Conservation (phyloP, 352 stramenopile species). For the Phytophthora constricta region DNA sequence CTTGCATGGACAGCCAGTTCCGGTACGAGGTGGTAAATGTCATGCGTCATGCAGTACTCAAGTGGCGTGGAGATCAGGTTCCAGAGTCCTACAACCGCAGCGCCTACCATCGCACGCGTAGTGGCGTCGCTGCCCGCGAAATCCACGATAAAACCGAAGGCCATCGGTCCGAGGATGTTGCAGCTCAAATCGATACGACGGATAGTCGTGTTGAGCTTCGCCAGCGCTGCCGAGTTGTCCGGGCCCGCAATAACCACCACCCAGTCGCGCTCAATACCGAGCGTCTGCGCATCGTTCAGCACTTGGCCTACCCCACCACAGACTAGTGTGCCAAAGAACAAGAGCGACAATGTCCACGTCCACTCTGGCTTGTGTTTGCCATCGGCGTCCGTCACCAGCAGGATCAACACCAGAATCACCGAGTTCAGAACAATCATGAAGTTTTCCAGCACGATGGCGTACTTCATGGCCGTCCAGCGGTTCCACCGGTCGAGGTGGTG, state of each 20-base stretch:
- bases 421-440: conserved; percentile 76
- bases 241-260: conserved; percentile 78
- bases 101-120: conserved; percentile 67
- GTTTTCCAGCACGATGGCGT: conserved; percentile 80
- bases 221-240: conserved; percentile 56
- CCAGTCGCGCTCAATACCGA: conserved; percentile 88
- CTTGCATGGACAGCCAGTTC: conserved; percentile 46
- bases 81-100: conserved; percentile 73
- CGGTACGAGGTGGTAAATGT: conserved; percentile 68
- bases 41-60: conserved; percentile 76
- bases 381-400: conserved; percentile 69
- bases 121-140: conserved; percentile 69
- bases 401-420: conserved; percentile 61
- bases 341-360: conserved; percentile 47
- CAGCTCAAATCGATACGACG: conserved; percentile 83
- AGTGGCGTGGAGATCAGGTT: conserved; percentile 81
- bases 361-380: conserved; percentile 62
- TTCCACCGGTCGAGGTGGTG: conserved; percentile 68
- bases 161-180: conserved; percentile 77
- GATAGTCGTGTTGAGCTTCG: conserved; percentile 78
- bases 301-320: conserved; percentile 77
- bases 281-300: conserved; percentile 77
- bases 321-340: conserved; percentile 64
- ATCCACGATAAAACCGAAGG: conserved; percentile 84
- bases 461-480: conserved; percentile 74